Evolutionary conservation across 2,329 filamentous ascomycete genomes (phyloP).

Genomic region (Pseudogymnoascus sp.): DNA sequence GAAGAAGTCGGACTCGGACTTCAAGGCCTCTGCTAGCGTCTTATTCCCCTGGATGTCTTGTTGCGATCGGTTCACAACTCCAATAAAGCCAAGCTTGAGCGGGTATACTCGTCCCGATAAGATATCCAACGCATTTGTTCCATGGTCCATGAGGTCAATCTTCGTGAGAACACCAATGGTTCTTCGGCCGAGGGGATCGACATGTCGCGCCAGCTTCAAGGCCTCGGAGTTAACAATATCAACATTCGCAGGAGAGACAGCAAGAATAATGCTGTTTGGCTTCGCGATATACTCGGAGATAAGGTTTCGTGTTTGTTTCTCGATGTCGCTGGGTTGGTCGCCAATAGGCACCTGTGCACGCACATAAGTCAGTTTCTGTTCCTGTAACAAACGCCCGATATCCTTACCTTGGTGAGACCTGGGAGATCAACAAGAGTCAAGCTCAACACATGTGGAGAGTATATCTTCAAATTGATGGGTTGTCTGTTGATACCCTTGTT

Average conservation of each 20-base stretch:
- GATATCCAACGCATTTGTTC: constrained; percentile 95
- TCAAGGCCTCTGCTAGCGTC: constrained; percentile 83
- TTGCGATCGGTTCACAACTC: constrained; percentile 94
- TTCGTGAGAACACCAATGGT: constrained; percentile 97
- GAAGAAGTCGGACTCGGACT: constrained; percentile 90
- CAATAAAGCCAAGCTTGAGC: constrained; percentile 93
- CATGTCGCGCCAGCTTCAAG: constrained; percentile 90
- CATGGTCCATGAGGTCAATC: constrained; percentile 96
- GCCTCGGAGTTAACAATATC: constrained; percentile 98
- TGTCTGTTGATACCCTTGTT: constrained; percentile 98
- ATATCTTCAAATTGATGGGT: constrained; percentile 97
- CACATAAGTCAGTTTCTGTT: background rate
- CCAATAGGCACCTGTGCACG: constrained; percentile 73
- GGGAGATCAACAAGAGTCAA: constrained; percentile 93
- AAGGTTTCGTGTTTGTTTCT: constrained; percentile 93
- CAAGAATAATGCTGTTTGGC: constrained; percentile 94
- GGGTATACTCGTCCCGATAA: constrained; percentile 96
- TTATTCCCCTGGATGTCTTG: constrained; percentile 97
- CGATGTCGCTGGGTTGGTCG: constrained; percentile 93
- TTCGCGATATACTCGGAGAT: constrained; percentile 98
- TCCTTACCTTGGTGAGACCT: constrained; percentile 76
- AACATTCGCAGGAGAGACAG: constrained; percentile 94
- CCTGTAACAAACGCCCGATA: background rate
- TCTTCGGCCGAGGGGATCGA: constrained; percentile 85
- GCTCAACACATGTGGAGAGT: constrained; percentile 93